Conservation (phyloP, 2,329 filamentous ascomycete genomes). For the Hypoxylon sp. region DNA sequence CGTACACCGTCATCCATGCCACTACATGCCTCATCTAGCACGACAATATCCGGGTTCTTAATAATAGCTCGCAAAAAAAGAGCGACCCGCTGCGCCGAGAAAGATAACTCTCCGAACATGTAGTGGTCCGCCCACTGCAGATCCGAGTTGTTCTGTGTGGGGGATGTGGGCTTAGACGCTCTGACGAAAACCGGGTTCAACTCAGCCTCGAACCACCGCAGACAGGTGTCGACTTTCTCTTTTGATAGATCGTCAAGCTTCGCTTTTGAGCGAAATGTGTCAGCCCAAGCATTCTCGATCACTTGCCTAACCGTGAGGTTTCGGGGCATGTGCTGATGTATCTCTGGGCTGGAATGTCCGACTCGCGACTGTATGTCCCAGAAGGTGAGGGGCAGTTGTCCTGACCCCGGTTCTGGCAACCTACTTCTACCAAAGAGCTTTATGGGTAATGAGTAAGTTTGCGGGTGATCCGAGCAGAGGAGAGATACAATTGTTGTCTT, state of each 20-base stretch:
- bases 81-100: constrained; percentile 83
- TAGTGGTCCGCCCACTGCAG: constrained; percentile 72
- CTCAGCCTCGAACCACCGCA: constrained; percentile 81
- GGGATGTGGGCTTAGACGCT: constrained; percentile 30
- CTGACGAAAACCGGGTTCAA: constrained; percentile 65
- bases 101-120: constrained; percentile 77
- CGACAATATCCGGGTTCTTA: constrained; percentile 81
- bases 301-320: constrained; percentile 75
- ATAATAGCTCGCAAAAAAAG: constrained; percentile 85
- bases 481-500: constrained; percentile 95
- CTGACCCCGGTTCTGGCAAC: constrained; percentile 75
- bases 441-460: constrained; percentile 89
- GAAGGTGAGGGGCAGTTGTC: constrained; percentile 77
- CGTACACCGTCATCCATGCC: constrained; percentile 83
- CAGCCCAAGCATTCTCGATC: constrained; percentile 87
- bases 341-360: constrained; percentile 92
- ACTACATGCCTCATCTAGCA: constrained; percentile 88
- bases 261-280: constrained; percentile 81
- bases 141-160: constrained; percentile 32
- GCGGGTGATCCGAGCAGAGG: constrained; percentile 94
- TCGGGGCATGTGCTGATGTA: constrained; percentile 91
- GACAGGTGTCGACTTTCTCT: constrained; percentile 70
- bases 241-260: constrained; percentile 66
- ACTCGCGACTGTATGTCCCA: constrained; percentile 92
- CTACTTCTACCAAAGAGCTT: constrained; percentile 84